Conservation (phyloP, 257 asterid genomes). For the Forsythia viridissima region DNA sequence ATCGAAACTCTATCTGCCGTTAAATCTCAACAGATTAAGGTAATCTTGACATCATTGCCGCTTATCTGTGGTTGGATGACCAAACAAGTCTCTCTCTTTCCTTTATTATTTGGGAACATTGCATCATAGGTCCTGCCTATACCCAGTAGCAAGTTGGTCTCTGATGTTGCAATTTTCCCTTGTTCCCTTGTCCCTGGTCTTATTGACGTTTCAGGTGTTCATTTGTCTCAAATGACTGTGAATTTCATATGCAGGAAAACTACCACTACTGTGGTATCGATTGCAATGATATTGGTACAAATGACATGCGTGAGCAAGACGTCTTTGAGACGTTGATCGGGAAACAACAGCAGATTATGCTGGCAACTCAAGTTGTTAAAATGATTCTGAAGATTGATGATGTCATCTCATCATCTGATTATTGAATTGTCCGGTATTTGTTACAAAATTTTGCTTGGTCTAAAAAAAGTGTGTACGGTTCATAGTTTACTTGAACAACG, state of each 20-base stretch:
- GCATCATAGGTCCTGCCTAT: not conserved
- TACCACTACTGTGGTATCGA: constrained; percentile 71
- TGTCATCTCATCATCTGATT: constrained; percentile 76
- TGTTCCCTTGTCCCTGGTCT: not conserved
- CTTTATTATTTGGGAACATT: not conserved
- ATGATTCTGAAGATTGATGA: constrained; percentile 89
- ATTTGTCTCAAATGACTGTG: not conserved
- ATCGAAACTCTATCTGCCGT: constrained; percentile 92
- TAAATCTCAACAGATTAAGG: constrained; percentile 79
- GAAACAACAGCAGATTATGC: constrained; percentile 83
- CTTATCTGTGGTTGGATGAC: not conserved
- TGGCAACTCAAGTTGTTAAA: constrained; percentile 86
- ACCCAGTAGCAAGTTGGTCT: not conserved
- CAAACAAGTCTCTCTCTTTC: not conserved
- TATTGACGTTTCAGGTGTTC: not conserved
- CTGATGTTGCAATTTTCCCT: not conserved
- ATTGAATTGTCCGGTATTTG: constrained; percentile 28
- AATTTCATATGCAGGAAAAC: constrained; percentile 50
- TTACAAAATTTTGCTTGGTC: not conserved
- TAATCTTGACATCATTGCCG: not conserved
- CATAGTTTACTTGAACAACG: not conserved
- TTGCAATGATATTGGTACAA: constrained; percentile 87
- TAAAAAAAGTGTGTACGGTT: not conserved
- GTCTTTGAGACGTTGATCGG: constrained; percentile 87
- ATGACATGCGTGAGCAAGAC: constrained; percentile 82